Percentiles rank a stretch among this genome's conserved stretches.
These are phyloP conservation scores for Pythium apleroticum DNA, from an alignment of 352 stramenopile species.

Conservation along the genomic window DNA sequence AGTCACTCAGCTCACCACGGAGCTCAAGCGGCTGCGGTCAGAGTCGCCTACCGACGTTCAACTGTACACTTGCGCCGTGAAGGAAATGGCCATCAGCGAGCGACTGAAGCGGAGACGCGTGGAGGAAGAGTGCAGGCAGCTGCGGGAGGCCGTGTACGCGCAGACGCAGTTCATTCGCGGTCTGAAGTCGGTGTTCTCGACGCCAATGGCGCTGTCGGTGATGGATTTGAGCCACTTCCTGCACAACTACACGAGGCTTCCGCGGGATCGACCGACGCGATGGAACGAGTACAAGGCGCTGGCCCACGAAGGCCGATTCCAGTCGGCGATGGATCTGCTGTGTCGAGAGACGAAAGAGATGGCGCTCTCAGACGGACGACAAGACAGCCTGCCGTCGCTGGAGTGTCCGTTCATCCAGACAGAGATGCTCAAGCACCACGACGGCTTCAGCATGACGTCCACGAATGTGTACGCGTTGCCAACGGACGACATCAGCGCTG, in stretches of 20 bases:
- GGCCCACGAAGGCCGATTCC: background rate
- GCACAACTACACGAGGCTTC: slow-evolving; percentile 4
- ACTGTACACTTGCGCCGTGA: background rate
- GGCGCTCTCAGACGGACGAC: background rate
- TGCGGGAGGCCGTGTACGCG: slow-evolving; percentile 11
- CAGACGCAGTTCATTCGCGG: slow-evolving; percentile 10
- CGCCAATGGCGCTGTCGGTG: background rate
- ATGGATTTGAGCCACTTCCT: slow-evolving; percentile 1
- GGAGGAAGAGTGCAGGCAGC: slow-evolving; percentile 6
- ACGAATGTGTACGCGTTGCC: slow-evolving; percentile 35
- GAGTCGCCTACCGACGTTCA: background rate
- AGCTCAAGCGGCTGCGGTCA: background rate
- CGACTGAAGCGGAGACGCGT: background rate
- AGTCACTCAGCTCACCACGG: background rate
- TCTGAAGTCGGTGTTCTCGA: background rate
- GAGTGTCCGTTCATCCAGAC: slow-evolving; percentile 2
- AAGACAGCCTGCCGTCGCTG: background rate
- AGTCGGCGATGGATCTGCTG: slow-evolving; percentile 6
- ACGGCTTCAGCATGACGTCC: slow-evolving; percentile 21
- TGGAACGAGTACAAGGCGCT: background rate
- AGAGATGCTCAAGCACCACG: slow-evolving; percentile 1
- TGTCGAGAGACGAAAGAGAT: slow-evolving; percentile 1
- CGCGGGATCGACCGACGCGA: background rate
- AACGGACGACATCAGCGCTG: slow-evolving; percentile 24
- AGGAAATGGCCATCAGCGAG: slow-evolving; percentile 7